phyloP scores from a whole-genome alignment of 192 early-diverging fungal genomes.

The Entophlyctis luteolus region DNA sequence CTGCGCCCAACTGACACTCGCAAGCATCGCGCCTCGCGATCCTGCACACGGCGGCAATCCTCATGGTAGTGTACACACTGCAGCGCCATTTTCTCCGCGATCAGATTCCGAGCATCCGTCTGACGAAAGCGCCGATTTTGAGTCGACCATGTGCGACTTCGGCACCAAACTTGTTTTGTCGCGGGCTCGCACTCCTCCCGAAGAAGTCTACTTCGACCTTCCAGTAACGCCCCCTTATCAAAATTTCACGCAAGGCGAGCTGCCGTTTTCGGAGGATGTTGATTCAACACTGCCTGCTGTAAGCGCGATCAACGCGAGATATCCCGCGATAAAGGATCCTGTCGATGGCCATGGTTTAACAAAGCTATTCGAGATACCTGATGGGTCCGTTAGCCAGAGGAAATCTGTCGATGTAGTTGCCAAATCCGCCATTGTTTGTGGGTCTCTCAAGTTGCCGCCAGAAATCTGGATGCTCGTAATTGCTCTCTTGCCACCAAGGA shows the following conservation, averaged over 20 bases:
- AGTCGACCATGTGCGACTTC: conserved; percentile 1
- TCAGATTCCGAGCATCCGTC: background rate
- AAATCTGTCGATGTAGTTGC: background rate
- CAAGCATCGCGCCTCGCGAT: too few relatives aligned
- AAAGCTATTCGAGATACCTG: background rate
- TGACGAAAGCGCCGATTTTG: background rate
- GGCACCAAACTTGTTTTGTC: conserved; percentile 8
- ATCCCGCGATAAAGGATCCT: background rate
- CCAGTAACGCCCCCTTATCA: background rate
- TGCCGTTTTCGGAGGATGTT: too few relatives aligned
- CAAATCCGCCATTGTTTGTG: background rate
- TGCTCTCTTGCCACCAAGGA: conserved; percentile 1
- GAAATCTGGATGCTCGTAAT: conserved; percentile 15
- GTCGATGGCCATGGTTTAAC: background rate
- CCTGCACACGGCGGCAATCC: too few relatives aligned
- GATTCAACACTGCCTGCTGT: background rate
- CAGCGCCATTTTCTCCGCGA: background rate
- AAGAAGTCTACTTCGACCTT: background rate
- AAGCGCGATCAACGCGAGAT: background rate
- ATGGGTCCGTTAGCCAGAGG: background rate
- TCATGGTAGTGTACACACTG: too few relatives aligned
- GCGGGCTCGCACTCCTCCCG: background rate
- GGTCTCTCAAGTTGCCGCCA: background rate
- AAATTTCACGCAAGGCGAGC: background rate
- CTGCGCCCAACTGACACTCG: too few relatives aligned